Conservation (phyloP, 1,139 yeast genomes). For the Candida tetrigidarum region DNA sequence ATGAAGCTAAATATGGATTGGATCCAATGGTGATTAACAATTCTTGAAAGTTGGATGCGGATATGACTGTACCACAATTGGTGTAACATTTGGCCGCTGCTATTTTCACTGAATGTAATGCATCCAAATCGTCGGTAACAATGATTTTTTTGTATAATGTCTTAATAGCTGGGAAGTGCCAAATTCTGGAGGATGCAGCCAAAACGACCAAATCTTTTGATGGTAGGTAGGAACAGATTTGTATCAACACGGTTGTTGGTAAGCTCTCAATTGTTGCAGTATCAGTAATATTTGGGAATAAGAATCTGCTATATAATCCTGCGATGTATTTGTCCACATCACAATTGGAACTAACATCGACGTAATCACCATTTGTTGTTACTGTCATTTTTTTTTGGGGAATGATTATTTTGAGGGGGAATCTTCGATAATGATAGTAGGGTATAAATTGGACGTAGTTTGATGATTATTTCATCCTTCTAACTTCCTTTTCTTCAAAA, state of each 20-base stretch:
- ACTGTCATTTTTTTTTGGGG: background rate
- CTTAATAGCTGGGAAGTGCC: slow-evolving; percentile 12
- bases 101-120: slow-evolving; percentile 4
- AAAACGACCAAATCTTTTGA: slow-evolving; percentile 10
- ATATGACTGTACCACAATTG: slow-evolving; percentile 11
- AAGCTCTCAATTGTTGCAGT: slow-evolving; percentile 4
- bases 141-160: slow-evolving; percentile 12
- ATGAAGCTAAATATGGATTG: slow-evolving; percentile 5
- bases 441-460: background rate
- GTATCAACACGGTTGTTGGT: slow-evolving; percentile 8
- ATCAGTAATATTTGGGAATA: background rate
- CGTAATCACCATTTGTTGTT: background rate
- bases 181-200: slow-evolving; percentile 8
- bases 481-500: background rate
- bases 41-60: slow-evolving; percentile 9
- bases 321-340: background rate
- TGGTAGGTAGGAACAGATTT: slow-evolving; percentile 11
- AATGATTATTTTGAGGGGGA: background rate
- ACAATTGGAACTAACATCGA: slow-evolving; percentile 1
- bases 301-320: background rate
- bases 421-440: background rate
- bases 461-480: background rate
- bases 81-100: slow-evolving; percentile 5
- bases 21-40: slow-evolving; percentile 2
- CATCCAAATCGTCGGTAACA: slow-evolving; percentile 10